Percentiles rank a stretch among this genome's conserved stretches.
Evolutionary conservation across 2,329 filamentous ascomycete genomes (phyloP).

Genomic region (Arthrinium phaeospermum): DNA sequence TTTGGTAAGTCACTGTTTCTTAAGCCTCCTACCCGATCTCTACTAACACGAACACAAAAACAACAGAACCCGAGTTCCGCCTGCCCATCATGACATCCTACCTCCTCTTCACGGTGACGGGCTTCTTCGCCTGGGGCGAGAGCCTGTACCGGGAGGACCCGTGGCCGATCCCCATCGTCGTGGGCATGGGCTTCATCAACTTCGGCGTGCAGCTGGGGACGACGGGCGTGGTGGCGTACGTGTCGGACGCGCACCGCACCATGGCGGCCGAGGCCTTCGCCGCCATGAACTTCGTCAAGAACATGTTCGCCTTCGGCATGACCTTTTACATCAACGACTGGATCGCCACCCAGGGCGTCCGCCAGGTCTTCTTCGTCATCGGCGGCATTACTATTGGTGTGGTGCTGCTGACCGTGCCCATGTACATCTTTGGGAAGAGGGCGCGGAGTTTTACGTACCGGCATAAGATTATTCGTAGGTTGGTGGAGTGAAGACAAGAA

Average conservation of each 20-base stretch:
- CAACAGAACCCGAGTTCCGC: conserved; percentile 55
- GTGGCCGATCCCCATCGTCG: conserved; percentile 53
- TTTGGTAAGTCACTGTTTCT: conserved; percentile 37
- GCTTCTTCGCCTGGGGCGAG: conserved; percentile 55
- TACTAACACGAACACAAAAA: neutral
- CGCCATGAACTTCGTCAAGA: conserved; percentile 53
- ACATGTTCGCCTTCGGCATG: conserved; percentile 52
- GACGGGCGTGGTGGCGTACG: conserved; percentile 38
- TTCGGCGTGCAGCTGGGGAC: conserved; percentile 41
- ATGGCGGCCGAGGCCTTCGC: conserved; percentile 53
- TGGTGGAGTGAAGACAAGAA: neutral
- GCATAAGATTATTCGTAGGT: conserved; percentile 35
- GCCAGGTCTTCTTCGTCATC: conserved; percentile 46
- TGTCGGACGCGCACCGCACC: conserved; percentile 53
- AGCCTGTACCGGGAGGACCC: conserved; percentile 51
- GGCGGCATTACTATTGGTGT: conserved; percentile 50
- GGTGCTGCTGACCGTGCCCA: conserved; percentile 50
- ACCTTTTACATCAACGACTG: conserved; percentile 51
- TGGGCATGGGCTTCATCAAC: conserved; percentile 52
- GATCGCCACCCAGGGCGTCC: conserved; percentile 42
- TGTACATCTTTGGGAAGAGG: conserved; percentile 57
- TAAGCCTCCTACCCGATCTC: no score
- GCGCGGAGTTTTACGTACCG: conserved; percentile 49
- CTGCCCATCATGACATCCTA: conserved; percentile 47
- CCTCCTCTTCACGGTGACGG: conserved; percentile 46